These are phyloP conservation scores for Talaromyces piceae DNA, from an alignment of 2,329 filamentous ascomycete genomes.

Conservation along the genomic window DNA sequence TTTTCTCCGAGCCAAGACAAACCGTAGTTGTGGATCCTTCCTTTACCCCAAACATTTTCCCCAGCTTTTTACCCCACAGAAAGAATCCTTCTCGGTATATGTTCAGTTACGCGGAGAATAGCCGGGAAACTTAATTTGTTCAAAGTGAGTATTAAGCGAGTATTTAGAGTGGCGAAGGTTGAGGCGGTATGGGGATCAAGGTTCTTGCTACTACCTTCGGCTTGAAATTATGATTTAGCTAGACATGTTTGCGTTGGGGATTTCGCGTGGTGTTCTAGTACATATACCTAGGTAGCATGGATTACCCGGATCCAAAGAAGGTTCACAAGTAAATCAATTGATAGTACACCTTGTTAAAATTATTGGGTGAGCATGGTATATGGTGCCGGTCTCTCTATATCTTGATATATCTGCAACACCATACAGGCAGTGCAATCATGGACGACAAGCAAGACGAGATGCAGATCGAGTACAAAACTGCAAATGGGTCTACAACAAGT, in stretches of 20 bases:
- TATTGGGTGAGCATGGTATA: neutral
- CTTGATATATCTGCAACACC: neutral
- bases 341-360: neutral
- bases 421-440: neutral
- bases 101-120: neutral
- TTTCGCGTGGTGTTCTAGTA: neutral
- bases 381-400: neutral
- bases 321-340: neutral
- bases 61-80: neutral
- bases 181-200: neutral
- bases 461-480: slow-evolving; percentile 3
- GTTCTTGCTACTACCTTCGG: neutral
- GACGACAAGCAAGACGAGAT: neutral
- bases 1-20: neutral
- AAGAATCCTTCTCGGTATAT: neutral
- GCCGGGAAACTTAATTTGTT: neutral
- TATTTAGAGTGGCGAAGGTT: neutral
- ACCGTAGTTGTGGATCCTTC: neutral
- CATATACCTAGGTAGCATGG: neutral
- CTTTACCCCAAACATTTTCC: neutral
- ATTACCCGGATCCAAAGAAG: neutral
- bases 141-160: neutral
- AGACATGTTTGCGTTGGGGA: neutral
- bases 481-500: neutral
- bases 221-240: neutral